Base-by-base conservation (phyloP, 768 basidiomycete genomes). In the Pilatotrama ljubarskyi region DNA sequence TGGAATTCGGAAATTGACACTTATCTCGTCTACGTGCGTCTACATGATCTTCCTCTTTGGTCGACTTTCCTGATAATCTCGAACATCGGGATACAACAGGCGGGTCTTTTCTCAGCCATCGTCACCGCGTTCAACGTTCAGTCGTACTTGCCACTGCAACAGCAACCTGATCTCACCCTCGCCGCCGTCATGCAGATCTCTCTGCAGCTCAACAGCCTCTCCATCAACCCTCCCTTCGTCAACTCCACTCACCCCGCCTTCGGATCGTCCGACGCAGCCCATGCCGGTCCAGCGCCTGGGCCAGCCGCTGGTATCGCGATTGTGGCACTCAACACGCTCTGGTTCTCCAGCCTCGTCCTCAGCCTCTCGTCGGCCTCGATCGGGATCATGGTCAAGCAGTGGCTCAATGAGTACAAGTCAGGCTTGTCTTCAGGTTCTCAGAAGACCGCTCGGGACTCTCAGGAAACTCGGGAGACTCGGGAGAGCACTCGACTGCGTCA, bases 331-430 rank as follows among this genome's bases (percentile, higher is more conserved):
- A 57, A 57, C 38, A 36, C 37, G 22, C 18, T 57, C n/a, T 57
- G 55, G 55, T 57, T 57, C 35, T 29, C 55, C 7, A 57, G 55
- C 36, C 47, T 57, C 25, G 20, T 57, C 24, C 46, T 48, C 32
- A 40, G 32, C 18, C 35, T 57, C 15, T 47, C 46, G 5, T 38
- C 55, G 5, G 44, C 55, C 5, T 47, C 38, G 17, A n/a, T 57
- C 7, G 46, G 44, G 20, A 49, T 57, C 32, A 26, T 57, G 18
- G 35, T 40, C 1, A 57, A 49, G 46, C 55, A 57, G 22, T 57
- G 55, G 55, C 25, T 57, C 11, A 20, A 49, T 29, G 37, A 57
- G 41, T 40, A 18, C 32, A 26, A 9, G 17, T 17, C n/a, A 15
- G 44, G 44, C 14, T 5, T 40, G 3, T 36, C 42, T n/a, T 57